Base-by-base conservation (phyloP, 2,329 filamentous ascomycete genomes). In the Coniochaeta hoffmannii region DNA sequence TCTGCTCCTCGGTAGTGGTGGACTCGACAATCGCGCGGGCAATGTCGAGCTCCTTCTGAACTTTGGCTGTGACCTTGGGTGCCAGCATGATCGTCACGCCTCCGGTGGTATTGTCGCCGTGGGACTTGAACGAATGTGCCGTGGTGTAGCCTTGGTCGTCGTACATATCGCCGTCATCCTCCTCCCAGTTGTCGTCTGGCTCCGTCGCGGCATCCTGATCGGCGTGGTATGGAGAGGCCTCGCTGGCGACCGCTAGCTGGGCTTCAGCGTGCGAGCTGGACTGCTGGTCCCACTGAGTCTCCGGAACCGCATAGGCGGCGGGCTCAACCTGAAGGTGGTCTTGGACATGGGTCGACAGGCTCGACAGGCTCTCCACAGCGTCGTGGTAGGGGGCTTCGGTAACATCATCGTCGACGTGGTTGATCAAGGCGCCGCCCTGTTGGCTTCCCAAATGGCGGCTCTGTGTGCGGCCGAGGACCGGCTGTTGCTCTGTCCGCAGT, bases 61-160 rank as follows among this genome's bases (percentile, higher is more conserved):
- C 80, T 63, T 86, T 86, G 58, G 81, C 77, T 26, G 85, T 90
- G 59, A 88, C 73, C 61, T 83, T 83, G 10, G 93, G 93, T 34
- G 87, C 86, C 6, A 95, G 76, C 51, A 96, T 63, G 2, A 75
- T 78, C 0, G 79, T 81, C 17, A 72, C 71, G 53, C 76, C 77
- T 26, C 73, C 71, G 4, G 76, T 77, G 10, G 78, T 82, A 62
- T 79, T 73, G 61, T 83, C 80, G 46, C 89, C 88, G 62, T 88
- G 88, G 53, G 91, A 89, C 22, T 83, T 81, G 60, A 85, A 83
- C 11, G 89, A 91, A 62, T 87, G 85, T 36, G 89, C 85, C 2
- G 90, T 94, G 24, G 85, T 86, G 56, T 89, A 89, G 22, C 88
- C 92, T 57, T 87, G 87, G 62, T 83, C 80, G 46, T 83, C 80